Evolutionary conservation across 805 yeast genomes (phyloP), one percentile per base, ranked within the genome.

Genomic region (Ogataea ganodermae): DNA sequence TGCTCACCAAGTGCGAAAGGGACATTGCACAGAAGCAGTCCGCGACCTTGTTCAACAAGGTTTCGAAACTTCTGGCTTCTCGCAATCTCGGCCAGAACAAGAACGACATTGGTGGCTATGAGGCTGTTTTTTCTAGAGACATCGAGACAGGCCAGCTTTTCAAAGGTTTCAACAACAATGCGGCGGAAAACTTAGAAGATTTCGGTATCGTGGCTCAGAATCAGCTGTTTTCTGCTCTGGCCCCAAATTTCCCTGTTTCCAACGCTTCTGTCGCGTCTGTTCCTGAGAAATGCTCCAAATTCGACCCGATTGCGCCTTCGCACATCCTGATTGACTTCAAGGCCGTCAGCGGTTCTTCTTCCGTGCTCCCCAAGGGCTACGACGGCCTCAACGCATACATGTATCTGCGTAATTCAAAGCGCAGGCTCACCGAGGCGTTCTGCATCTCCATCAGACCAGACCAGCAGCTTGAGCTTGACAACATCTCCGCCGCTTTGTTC

Each of bases 241-340:
- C 85, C 9, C 84, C 89, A 14, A 80, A 81, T 53, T 88, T 80
- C 63, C 96, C 96, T 2, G 62, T 72, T 4, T 56, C 67, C 6
- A 68, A 65, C 38, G 58, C 63, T n/a, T 57, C 68, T 21, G 53
- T 65, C 3, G 31, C 53, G 4, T 62, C 79, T 46, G 64, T 63
- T n/a, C 82, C 87, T 1, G 63, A 67, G 13, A 69, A 71, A 23
- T 73, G 75, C 55, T 64, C 69, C 32, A 73, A 74, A 49, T 80
- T 82, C 54, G 66, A 67, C 36, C 73, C 73, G 28, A 76, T 76
- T 4, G 73, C 79, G 3, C 80, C 85, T 2, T 74, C 83, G 3
- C 90, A 87, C 62, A 79, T 89, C 46, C 65, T 88, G 63, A 88
- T 86, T 37, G 94, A 86, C 62, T 84, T 88, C 65, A 83, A 83